Base-by-base conservation (phyloP, 208 protist genomes). In the Herpetomonas samuelpessoai region DNA sequence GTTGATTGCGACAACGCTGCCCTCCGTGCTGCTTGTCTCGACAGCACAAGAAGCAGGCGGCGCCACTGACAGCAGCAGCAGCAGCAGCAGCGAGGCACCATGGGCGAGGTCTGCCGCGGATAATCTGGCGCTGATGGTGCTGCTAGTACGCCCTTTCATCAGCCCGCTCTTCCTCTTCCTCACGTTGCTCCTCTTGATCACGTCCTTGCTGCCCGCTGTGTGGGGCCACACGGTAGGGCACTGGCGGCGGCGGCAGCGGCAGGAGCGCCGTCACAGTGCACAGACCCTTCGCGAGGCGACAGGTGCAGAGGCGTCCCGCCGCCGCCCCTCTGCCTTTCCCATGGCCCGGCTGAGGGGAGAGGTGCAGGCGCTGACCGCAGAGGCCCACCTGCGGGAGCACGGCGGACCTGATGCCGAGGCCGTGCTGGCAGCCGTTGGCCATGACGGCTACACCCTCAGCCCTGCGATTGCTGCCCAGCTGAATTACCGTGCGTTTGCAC, bases 91-190 rank as follows among this genome's bases (percentile, higher is more conserved):
- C n/a, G n/a, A n/a, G n/a, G n/a, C n/a, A n/a, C n/a, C n/a, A n/a
- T n/a, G n/a, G n/a, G n/a, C n/a, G n/a, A n/a, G n/a, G n/a, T n/a
- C n/a, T n/a, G 35, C 35, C 6, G 35, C 35, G 35, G 38, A 53
- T 3, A 48, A 54, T 47, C 24, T 69, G 6, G 54, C 70, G 0
- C 25, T 83, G 47, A 30, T 68, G 12, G 21, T 71, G n/a, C 27
- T 56, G 0, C 51, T 76, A 2, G 27, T 73, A 14, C 62, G 63
- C 19, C 58, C 31, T 1, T 86, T 79, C 48, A 53, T 79, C 60
- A 30, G 56, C 12, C 30, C 73, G 1, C 44, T 89, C 18, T 68
- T 85, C 35, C 28, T 85, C 4, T 73, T 77, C 58, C 29, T 90
- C 14, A 70, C 56, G 50, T 30, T 90, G 3, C 10, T 83, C 31